Conservation (phyloP, 2,329 filamentous ascomycete species). For the Decorospora gaudefroyi region DNA sequence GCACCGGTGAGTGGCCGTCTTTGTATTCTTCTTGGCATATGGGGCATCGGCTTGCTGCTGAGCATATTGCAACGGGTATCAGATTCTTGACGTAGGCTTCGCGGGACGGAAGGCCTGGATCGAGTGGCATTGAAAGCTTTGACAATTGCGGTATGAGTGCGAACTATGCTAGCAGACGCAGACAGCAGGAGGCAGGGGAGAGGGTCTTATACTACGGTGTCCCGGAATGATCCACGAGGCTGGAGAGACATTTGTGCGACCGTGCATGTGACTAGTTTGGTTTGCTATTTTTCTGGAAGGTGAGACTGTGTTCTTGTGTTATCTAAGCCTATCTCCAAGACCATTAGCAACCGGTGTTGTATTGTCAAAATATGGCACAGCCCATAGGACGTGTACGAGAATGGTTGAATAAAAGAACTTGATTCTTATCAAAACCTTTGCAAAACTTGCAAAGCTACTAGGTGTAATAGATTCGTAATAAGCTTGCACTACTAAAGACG, state of each 20-base stretch:
- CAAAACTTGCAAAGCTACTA: too few species aligned
- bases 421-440: too few species aligned
- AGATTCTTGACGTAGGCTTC: conserved; percentile 1
- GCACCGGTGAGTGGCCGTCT: not conserved
- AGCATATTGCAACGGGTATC: conserved; percentile 4
- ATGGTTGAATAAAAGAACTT: too few species aligned
- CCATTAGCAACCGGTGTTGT: not conserved
- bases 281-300: not conserved
- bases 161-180: not conserved
- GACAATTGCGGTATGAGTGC: not conserved
- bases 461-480: too few species aligned
- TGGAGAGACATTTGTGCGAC: conserved; percentile 2
- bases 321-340: not conserved
- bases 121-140: not conserved
- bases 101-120: not conserved
- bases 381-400: too few species aligned
- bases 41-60: conserved; percentile 7
- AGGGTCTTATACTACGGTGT: not conserved
- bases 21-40: conserved; percentile 15
- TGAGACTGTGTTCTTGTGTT: not conserved
- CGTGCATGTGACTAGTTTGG: not conserved
- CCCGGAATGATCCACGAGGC: not conserved
- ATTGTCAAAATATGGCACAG: too few species aligned
- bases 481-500: too few species aligned
- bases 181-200: not conserved